Evolutionary conservation across 306 rosid species (phyloP).

Genomic region (Cicer chorassanicum): DNA sequence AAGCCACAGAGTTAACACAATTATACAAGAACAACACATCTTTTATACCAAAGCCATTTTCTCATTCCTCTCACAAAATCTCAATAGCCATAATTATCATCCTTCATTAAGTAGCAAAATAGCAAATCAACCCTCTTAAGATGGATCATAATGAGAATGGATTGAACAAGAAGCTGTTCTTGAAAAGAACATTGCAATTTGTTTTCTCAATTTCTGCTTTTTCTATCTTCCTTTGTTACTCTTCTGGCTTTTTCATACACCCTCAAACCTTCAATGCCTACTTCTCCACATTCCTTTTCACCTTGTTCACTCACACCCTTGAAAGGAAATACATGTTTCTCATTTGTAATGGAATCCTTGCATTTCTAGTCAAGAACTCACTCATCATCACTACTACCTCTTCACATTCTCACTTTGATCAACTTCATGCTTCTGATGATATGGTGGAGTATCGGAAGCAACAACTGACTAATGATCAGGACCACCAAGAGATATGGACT

Average conservation of each 20-base stretch:
- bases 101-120: slow-evolving; percentile 1
- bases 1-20: background rate
- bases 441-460: background rate
- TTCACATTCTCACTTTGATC: slow-evolving; percentile 15
- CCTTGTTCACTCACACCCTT: slow-evolving; percentile 58
- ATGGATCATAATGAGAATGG: slow-evolving; percentile 47
- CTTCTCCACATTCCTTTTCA: slow-evolving; percentile 60
- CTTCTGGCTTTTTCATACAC: slow-evolving; percentile 47
- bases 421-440: slow-evolving; percentile 30
- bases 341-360: slow-evolving; percentile 70
- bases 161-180: slow-evolving; percentile 36
- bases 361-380: slow-evolving; percentile 58
- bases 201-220: slow-evolving; percentile 51
- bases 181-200: slow-evolving; percentile 48
- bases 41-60: slow-evolving; percentile 28
- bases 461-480: too few species aligned
- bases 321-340: slow-evolving; percentile 78
- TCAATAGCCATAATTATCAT: background rate
- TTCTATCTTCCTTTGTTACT: slow-evolving; percentile 50
- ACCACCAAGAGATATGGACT: too few species aligned
- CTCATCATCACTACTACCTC: background rate
- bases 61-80: slow-evolving; percentile 6
- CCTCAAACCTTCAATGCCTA: slow-evolving; percentile 59
- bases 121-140: background rate
- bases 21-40: background rate